A percentile compares a stretch with the other conserved stretches of the same genome.
phyloP scores from a whole-genome alignment of 2,329 filamentous ascomycete species.

The Purpureocillium lavendulum region DNA sequence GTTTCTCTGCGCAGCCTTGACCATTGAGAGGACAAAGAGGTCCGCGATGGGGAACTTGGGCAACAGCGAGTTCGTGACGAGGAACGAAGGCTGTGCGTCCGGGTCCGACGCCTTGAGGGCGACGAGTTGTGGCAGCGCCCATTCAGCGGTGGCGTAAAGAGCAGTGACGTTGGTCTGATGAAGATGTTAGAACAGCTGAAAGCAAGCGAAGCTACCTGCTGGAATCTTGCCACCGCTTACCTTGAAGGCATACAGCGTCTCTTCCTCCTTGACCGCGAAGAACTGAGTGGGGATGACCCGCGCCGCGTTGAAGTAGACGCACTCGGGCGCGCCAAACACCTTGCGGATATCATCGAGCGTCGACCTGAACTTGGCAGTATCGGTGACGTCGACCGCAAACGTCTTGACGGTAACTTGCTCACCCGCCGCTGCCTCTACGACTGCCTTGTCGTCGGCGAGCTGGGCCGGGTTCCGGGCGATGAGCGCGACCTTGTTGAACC shows the following conservation, averaged over 20 bases:
- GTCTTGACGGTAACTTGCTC: constrained; percentile 26
- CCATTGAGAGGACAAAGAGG: constrained; percentile 37
- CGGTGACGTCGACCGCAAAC: constrained; percentile 31
- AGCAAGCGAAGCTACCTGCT: constrained; percentile 16
- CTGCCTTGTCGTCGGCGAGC: constrained; percentile 23
- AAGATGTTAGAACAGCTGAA: too few relatives aligned
- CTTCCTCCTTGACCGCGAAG: constrained; percentile 28
- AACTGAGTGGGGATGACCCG: constrained; percentile 31
- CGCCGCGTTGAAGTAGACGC: constrained; percentile 43
- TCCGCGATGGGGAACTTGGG: constrained; percentile 35
- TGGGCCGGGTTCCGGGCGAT: constrained; percentile 32
- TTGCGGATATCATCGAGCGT: constrained; percentile 31
- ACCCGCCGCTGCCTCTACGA: constrained; percentile 19
- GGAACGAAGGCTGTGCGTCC: constrained; percentile 28
- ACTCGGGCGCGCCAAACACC: constrained; percentile 30
- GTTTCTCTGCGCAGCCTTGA: constrained; percentile 40
- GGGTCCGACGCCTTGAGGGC: constrained; percentile 18
- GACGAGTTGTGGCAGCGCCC: constrained; percentile 30
- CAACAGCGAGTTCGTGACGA: constrained; percentile 38
- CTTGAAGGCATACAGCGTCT: constrained; percentile 39
- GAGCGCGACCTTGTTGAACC: constrained; percentile 56
- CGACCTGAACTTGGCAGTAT: constrained; percentile 24
- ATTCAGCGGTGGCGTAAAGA: too few relatives aligned
- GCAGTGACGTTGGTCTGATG: too few relatives aligned
- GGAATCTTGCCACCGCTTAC: constrained; percentile 18